A percentile compares a stretch with the other conserved stretches of the same genome.
Evolutionary conservation across 768 basidiomycete genomes (phyloP).

Genomic region (Candolleomyces eurysporus): DNA sequence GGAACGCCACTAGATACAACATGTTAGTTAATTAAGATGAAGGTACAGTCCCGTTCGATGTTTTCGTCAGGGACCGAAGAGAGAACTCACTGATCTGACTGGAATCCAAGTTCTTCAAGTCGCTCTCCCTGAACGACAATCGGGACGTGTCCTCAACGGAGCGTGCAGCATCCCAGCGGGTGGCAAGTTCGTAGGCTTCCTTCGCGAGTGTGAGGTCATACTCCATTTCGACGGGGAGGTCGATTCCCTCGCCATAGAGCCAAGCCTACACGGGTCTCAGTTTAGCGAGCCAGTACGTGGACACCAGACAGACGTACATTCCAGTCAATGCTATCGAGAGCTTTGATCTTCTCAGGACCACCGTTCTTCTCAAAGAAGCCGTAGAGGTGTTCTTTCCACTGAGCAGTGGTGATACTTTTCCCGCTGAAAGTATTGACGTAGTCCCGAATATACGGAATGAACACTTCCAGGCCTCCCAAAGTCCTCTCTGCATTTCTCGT

Average conservation of each 20-base stretch:
- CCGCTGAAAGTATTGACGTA: conserved; percentile 83
- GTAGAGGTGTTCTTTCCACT: conserved; percentile 84
- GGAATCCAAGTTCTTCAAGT: conserved; percentile 64
- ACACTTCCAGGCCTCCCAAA: conserved; percentile 79
- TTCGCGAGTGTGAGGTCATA: conserved; percentile 75
- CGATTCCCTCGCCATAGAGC: conserved; percentile 76
- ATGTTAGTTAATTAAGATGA: neutral
- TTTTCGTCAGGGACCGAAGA: neutral
- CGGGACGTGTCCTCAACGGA: conserved; percentile 37
- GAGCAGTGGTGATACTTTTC: conserved; percentile 75
- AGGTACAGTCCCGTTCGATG: neutral
- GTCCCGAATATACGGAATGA: conserved; percentile 80
- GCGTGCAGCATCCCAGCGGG: conserved; percentile 70
- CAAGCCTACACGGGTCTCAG: conserved; percentile 50
- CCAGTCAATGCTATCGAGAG: conserved; percentile 74
- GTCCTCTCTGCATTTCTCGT: conserved; percentile 47
- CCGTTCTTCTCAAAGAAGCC: conserved; percentile 61
- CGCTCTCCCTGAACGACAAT: conserved; percentile 55
- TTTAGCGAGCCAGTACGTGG: neutral
- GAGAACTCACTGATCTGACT: conserved; percentile 67
- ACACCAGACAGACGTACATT: conserved; percentile 45
- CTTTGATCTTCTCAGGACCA: conserved; percentile 57
- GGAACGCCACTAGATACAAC: conserved; percentile 64
- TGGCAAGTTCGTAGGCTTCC: conserved; percentile 69
- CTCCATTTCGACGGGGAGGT: conserved; percentile 70